phyloP scores from a whole-genome alignment of 176 grass and related monocot species.

The Hordeum marinum region DNA sequence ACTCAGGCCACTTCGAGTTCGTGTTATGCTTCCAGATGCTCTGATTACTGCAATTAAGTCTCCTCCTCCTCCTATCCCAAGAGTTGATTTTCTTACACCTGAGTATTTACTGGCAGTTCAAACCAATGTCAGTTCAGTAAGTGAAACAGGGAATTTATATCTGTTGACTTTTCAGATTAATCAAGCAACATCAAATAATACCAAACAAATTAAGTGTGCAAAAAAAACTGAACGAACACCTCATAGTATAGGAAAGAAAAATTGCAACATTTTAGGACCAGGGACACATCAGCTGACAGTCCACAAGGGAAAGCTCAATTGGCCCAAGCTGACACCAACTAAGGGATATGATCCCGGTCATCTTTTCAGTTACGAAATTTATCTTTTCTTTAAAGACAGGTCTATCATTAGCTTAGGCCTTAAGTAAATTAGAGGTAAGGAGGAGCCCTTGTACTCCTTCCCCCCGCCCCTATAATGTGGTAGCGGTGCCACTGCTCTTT shows the following conservation, averaged over 20 bases:
- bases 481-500: not conserved
- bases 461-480: not conserved
- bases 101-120: conserved; percentile 73
- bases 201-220: not conserved
- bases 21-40: conserved; percentile 84
- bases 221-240: not conserved
- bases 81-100: conserved; percentile 79
- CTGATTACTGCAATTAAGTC: conserved; percentile 85
- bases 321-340: not conserved
- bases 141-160: not conserved
- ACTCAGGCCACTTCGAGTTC: conserved; percentile 61
- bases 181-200: conserved; percentile 17
- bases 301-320: not conserved
- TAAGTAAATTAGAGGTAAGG: not conserved
- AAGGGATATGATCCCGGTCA: not conserved
- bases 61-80: conserved; percentile 76
- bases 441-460: not conserved
- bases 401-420: not conserved
- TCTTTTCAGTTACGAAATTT: not conserved
- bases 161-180: not conserved
- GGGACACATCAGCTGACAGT: not conserved
- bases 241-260: conserved; percentile 2
- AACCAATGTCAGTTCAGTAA: conserved; percentile 23
- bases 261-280: not conserved
- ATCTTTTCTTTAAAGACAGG: not conserved